Percentiles rank a stretch among this genome's conserved stretches.
These are phyloP conservation scores for Phytomonas sp. DNA, from an alignment of 208 protist genomes.

Conservation along the genomic window DNA sequence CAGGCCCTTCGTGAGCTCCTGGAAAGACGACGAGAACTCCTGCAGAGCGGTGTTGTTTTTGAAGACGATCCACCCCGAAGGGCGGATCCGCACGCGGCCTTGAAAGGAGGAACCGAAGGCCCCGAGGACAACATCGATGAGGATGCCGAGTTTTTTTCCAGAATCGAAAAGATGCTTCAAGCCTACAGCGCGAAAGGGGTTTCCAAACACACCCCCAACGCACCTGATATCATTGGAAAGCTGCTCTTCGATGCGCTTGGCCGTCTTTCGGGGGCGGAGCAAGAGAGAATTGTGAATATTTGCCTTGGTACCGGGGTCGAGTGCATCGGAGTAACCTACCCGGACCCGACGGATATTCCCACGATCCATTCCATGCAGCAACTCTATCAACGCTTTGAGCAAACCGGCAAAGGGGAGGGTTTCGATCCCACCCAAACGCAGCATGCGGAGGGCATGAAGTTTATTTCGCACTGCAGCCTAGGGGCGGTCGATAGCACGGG, in stretches of 20 bases:
- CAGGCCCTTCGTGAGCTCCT: conserved; percentile 10
- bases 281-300: conserved; percentile 20
- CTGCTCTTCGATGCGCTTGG: neutral
- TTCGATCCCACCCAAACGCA: conserved; percentile 12
- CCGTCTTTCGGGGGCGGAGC: neutral
- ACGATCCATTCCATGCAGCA: conserved; percentile 54
- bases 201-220: too few species aligned
- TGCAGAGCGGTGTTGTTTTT: conserved; percentile 3
- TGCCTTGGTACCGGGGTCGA: conserved; percentile 54
- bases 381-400: conserved; percentile 19
- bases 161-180: too few species aligned
- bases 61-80: too few species aligned
- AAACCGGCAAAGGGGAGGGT: conserved; percentile 21
- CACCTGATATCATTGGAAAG: too few species aligned
- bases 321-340: conserved; percentile 40
- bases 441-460: conserved; percentile 14
- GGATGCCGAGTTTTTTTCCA: neutral
- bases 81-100: too few species aligned
- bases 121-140: too few species aligned
- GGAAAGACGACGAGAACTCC: conserved; percentile 6
- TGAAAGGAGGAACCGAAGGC: too few species aligned
- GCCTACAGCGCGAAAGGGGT: too few species aligned
- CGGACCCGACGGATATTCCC: conserved; percentile 23
- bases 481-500: too few species aligned
- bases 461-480: too few species aligned